Evolutionary conservation across 257 asterid species (phyloP).

Genomic region (Ligustrum vulgare): DNA sequence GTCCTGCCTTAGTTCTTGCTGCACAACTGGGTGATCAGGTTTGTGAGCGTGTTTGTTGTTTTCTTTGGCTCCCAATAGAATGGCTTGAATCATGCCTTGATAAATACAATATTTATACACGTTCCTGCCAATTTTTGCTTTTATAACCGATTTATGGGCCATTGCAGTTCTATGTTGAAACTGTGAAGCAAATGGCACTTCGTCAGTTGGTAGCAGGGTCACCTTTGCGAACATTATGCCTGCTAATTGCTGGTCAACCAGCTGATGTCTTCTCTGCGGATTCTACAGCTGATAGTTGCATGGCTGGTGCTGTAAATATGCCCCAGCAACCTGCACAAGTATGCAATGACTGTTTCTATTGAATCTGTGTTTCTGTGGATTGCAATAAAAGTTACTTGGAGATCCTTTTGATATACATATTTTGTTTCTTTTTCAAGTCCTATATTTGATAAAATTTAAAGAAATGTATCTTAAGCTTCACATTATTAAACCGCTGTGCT

Average conservation of each 20-base stretch:
- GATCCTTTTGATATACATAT: not conserved
- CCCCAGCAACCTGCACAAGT: slow-evolving; percentile 79
- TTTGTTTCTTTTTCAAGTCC: not conserved
- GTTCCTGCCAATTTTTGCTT: not conserved
- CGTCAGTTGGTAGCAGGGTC: slow-evolving; percentile 84
- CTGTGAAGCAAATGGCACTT: slow-evolving; percentile 95
- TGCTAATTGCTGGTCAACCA: slow-evolving; percentile 92
- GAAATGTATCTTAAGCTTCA: slow-evolving; percentile 8
- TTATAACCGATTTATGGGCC: not conserved
- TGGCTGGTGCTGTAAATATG: slow-evolving; percentile 45
- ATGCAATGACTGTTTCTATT: slow-evolving; percentile 25
- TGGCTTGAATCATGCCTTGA: slow-evolving; percentile 4
- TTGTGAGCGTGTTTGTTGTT: slow-evolving; percentile 14
- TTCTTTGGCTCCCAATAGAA: slow-evolving; percentile 9
- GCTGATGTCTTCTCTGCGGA: slow-evolving; percentile 80
- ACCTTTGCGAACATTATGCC: slow-evolving; percentile 92
- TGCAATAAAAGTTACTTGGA: slow-evolving; percentile 6
- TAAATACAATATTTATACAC: not conserved
- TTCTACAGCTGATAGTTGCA: slow-evolving; percentile 39
- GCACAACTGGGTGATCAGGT: slow-evolving; percentile 97
- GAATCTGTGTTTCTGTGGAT: slow-evolving; percentile 7
- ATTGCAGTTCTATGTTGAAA: slow-evolving; percentile 83
- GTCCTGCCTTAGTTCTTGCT: slow-evolving; percentile 96
- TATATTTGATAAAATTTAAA: not conserved
- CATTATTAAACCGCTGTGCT: slow-evolving; percentile 3